A percentile compares a stretch with the other conserved stretches of the same genome.
phyloP scores from a whole-genome alignment of 192 early-diverging fungal genomes.

The Podila horticola region DNA sequence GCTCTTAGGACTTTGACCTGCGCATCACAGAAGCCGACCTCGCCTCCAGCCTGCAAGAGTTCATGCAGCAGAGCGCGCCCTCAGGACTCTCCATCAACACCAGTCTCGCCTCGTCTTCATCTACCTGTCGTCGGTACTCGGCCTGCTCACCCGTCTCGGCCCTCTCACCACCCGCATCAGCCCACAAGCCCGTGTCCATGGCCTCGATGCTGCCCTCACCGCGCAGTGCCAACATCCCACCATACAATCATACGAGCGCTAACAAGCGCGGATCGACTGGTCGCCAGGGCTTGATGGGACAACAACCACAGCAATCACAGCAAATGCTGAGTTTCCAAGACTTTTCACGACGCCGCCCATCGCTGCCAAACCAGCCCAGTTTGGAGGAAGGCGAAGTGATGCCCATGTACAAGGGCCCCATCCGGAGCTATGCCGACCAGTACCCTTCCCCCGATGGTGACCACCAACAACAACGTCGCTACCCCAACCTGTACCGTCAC shows the following conservation, averaged over 20 bases:
- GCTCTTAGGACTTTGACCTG: constrained; percentile 56
- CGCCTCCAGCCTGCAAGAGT: constrained; percentile 43
- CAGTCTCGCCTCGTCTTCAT: background rate
- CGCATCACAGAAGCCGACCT: constrained; percentile 54
- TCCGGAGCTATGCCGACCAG: background rate
- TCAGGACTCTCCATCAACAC: background rate
- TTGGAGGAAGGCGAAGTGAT: constrained; percentile 41
- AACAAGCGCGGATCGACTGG: constrained; percentile 28
- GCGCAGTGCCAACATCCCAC: constrained; percentile 3
- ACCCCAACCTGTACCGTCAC: constrained; percentile 8
- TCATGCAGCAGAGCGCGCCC: constrained; percentile 9
- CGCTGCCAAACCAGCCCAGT: constrained; percentile 41
- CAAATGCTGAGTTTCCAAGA: constrained; percentile 5
- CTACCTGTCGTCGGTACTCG: background rate
- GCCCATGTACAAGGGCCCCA: constrained; percentile 19
- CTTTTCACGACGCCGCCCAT: constrained; percentile 29
- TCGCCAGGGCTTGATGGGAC: background rate
- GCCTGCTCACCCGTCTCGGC: background rate
- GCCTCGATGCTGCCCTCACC: background rate
- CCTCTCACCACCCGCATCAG: background rate
- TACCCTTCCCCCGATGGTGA: constrained; percentile 4
- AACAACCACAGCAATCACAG: constrained; percentile 9
- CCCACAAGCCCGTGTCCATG: constrained; percentile 12
- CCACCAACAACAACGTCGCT: constrained; percentile 5
- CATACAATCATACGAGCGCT: constrained; percentile 19